Conservation (phyloP, 2,329 filamentous ascomycete species). For the Fusarium circinatum region DNA sequence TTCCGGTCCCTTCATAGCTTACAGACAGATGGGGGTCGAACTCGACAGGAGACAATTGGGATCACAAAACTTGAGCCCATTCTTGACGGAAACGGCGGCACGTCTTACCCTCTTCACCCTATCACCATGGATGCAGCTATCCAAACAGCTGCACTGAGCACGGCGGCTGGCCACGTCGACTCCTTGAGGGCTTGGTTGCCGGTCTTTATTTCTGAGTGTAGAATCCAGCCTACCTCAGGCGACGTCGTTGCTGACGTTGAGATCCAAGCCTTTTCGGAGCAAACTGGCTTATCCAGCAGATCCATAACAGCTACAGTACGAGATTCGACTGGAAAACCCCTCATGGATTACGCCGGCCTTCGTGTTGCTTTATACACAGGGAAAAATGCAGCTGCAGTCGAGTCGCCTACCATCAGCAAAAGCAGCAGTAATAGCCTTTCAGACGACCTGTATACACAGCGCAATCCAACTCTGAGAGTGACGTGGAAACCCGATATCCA, state of each 20-base stretch:
- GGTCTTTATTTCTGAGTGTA: neutral
- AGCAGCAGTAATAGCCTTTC: rapidly evolving
- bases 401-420: neutral
- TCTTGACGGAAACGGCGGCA: neutral
- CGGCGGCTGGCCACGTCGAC: neutral
- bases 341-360: neutral
- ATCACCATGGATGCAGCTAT: neutral
- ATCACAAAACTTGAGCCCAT: neutral
- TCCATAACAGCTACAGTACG: neutral
- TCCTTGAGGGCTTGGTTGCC: neutral
- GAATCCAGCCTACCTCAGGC: neutral
- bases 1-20: neutral
- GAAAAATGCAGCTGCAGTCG: neutral
- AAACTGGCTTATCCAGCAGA: neutral
- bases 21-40: neutral
- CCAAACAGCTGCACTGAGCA: neutral
- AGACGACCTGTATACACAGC: neutral
- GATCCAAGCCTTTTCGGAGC: neutral
- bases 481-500: neutral
- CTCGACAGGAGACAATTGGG: neutral
- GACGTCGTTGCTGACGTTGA: neutral
- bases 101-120: neutral
- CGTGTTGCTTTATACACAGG: neutral
- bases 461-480: neutral
- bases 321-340: neutral